phyloP scores from a whole-genome alignment of 2,329 filamentous ascomycete species.

The Tolypocladium tundrense region DNA sequence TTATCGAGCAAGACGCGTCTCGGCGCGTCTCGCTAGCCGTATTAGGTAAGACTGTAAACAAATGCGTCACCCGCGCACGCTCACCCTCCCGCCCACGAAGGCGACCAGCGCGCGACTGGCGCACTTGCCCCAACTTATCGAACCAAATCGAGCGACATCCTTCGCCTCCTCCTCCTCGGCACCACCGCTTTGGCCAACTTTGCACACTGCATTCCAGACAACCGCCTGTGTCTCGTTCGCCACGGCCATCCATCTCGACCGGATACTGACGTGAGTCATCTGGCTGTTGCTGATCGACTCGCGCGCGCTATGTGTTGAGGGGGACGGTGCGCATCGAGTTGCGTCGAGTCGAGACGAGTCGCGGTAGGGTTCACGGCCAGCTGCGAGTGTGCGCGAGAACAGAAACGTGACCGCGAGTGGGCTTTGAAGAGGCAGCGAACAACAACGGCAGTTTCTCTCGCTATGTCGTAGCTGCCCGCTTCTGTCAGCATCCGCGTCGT shows the following conservation, averaged over 20 bases:
- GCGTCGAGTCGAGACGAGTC: constrained; percentile 1
- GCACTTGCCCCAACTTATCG: constrained; percentile 5
- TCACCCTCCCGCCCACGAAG: constrained; percentile 5
- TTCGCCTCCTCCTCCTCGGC: constrained; percentile 2
- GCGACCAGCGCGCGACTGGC: constrained; percentile 7
- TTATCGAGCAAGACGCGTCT: constrained; percentile 17
- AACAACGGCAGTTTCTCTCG: neutral
- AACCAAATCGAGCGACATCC: constrained; percentile 5
- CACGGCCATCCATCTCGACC: neutral
- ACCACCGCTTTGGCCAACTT: neutral
- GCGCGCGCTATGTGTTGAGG: constrained; percentile 2
- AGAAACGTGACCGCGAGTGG: neutral
- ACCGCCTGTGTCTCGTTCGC: neutral
- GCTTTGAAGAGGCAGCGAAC: neutral
- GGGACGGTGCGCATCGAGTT: constrained; percentile 1
- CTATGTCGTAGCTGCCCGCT: constrained; percentile 1
- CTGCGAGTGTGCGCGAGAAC: neutral
- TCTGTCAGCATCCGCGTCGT: neutral
- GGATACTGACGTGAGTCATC: neutral
- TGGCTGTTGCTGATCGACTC: neutral
- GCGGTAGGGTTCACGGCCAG: neutral
- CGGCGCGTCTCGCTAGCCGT: constrained; percentile 18
- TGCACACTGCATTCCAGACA: neutral
- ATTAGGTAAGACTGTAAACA: constrained; percentile 24
- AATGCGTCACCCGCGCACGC: constrained; percentile 21